Evolutionary conservation across 1,284 basidiomycete species (phyloP).

Genomic region (Wallemia mellicola): DNA sequence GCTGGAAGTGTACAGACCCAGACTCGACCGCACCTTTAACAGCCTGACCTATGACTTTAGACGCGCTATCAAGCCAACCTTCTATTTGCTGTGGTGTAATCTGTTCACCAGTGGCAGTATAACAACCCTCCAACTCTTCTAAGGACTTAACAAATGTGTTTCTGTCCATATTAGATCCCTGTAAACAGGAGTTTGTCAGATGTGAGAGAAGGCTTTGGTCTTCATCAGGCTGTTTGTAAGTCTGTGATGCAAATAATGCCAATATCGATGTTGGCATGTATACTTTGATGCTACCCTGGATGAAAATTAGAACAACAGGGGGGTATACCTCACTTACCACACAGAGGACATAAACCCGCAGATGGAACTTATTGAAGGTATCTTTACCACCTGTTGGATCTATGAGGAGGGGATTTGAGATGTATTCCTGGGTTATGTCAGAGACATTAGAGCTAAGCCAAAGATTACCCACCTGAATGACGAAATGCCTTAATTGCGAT

Average conservation of each 20-base stretch:
- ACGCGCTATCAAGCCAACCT: constrained; percentile 30
- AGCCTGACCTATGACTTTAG: constrained; percentile 37
- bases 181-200: constrained; percentile 87
- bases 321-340: constrained; percentile 18
- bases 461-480: constrained; percentile 42
- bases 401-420: constrained; percentile 40
- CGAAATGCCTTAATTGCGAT: constrained; percentile 80
- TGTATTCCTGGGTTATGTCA: constrained; percentile 34
- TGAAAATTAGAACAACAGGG: constrained; percentile 5
- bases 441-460: background rate
- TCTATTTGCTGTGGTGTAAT: constrained; percentile 21
- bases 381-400: constrained; percentile 25
- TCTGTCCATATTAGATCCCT: constrained; percentile 24
- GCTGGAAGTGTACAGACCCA: constrained; percentile 59
- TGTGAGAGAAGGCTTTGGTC: constrained; percentile 37
- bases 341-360: constrained; percentile 72
- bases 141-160: constrained; percentile 31
- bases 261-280: constrained; percentile 57
- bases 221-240: constrained; percentile 24
- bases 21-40: constrained; percentile 57
- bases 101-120: constrained; percentile 6
- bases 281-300: constrained; percentile 35
- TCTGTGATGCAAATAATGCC: constrained; percentile 46
- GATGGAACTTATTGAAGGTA: constrained; percentile 41
- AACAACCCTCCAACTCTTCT: constrained; percentile 37